These are phyloP conservation scores for Teratosphaeria epicoccoides DNA, from an alignment of 2,329 filamentous ascomycete species.

Conservation along the genomic window DNA sequence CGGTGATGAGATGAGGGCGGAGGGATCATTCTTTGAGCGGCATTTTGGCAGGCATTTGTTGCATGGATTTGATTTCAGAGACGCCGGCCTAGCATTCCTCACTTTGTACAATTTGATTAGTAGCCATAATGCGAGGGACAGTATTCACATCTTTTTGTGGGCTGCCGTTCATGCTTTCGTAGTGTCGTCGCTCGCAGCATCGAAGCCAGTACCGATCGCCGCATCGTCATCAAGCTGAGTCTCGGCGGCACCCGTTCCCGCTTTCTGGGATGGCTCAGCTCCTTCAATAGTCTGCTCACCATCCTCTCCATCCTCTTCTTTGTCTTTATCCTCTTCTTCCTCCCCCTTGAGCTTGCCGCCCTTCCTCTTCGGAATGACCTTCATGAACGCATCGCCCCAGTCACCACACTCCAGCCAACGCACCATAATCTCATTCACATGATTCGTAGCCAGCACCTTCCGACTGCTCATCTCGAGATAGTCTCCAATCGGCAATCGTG, in stretches of 20 bases:
- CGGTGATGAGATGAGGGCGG: neutral
- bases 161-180: neutral
- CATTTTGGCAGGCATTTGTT: neutral
- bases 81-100: neutral
- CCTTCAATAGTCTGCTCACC: constrained; percentile 7
- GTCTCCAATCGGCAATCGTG: constrained; percentile 87
- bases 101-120: neutral
- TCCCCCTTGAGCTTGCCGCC: constrained; percentile 53
- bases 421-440: constrained; percentile 94
- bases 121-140: neutral
- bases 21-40: too few relatives aligned
- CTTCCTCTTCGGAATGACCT: constrained; percentile 84
- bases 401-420: constrained; percentile 82
- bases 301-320: constrained; percentile 7
- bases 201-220: neutral
- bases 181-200: neutral
- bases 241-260: neutral
- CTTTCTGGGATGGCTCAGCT: neutral
- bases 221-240: neutral
- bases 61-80: too few relatives aligned
- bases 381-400: constrained; percentile 82
- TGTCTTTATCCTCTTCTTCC: constrained; percentile 7
- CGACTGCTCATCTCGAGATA: constrained; percentile 85
- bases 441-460: constrained; percentile 82
- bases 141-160: neutral